Conservation (phyloP, 352 stramenopile genomes). For the Globisporangium polare region DNA sequence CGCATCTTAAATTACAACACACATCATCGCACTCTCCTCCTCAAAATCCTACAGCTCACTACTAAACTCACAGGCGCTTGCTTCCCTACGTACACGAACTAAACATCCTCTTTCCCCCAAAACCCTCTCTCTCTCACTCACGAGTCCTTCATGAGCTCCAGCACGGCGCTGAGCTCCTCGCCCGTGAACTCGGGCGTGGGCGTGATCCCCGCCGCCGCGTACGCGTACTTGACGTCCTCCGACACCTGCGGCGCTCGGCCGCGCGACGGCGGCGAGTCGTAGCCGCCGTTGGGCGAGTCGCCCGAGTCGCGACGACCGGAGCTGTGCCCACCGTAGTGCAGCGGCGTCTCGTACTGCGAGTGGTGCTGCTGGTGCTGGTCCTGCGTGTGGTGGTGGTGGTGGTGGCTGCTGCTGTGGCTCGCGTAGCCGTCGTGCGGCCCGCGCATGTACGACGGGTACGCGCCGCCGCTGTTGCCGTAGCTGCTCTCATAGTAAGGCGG, state of each 20-base stretch:
- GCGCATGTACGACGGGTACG: constrained; percentile 42
- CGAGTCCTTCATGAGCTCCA: constrained; percentile 50
- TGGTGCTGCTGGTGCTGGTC: constrained; percentile 15
- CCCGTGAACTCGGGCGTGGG: constrained; percentile 36
- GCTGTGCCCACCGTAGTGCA: constrained; percentile 6
- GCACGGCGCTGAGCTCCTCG: constrained; percentile 41
- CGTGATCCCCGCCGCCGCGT: constrained; percentile 19
- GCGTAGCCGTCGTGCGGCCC: constrained; percentile 26
- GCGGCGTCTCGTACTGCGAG: constrained; percentile 30
- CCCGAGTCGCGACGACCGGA: not conserved
- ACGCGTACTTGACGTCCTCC: constrained; percentile 27
- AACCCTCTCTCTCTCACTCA: constrained; percentile 9
- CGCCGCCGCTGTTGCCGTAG: constrained; percentile 13
- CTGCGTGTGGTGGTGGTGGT: not conserved
- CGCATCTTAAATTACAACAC: constrained; percentile 8
- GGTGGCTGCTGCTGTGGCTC: constrained; percentile 11
- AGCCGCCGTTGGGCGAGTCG: constrained; percentile 15
- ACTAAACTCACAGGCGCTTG: not conserved
- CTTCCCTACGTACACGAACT: not conserved
- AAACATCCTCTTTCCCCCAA: not conserved
- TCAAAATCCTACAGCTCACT: not conserved
- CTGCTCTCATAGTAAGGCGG: constrained; percentile 22
- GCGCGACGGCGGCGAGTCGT: constrained; percentile 30
- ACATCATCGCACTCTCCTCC: not conserved
- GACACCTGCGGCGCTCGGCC: constrained; percentile 16